Conservation (phyloP, 202 grass and related monocot species). For the Carex arenaria region DNA sequence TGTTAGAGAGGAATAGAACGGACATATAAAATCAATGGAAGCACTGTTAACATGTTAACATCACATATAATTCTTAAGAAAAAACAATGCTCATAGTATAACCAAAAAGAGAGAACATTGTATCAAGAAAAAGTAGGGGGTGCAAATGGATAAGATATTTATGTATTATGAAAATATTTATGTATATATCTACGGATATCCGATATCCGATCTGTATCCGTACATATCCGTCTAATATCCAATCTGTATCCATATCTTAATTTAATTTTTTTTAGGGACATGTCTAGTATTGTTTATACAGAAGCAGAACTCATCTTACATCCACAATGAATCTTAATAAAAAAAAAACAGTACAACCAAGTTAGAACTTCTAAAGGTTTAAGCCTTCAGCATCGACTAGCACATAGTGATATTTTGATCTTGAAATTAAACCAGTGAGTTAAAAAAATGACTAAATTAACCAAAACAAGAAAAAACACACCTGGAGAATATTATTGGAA, state of each 20-base stretch:
- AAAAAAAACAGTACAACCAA: not conserved
- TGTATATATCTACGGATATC: no score
- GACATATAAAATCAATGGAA: not conserved
- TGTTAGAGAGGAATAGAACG: not conserved
- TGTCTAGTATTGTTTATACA: not conserved
- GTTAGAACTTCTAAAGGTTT: not conserved
- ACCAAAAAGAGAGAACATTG: no score
- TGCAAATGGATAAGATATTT: no score
- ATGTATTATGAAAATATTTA: no score
- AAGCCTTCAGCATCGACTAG: not conserved
- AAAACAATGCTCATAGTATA: not conserved
- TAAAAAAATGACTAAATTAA: not conserved
- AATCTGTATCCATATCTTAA: no score
- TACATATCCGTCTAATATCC: no score
- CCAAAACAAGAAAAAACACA: not conserved
- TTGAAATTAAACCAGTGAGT: not conserved
- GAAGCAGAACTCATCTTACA: not conserved
- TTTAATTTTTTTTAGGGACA: not conserved
- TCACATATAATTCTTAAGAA: not conserved
- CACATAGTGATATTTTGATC: not conserved
- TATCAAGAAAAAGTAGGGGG: not conserved
- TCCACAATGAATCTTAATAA: not conserved
- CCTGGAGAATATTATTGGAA: slow-evolving; percentile 64
- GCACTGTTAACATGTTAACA: not conserved
- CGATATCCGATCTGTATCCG: no score